These are phyloP conservation scores for Aspergillus novoparasiticus DNA, from an alignment of 2,329 filamentous ascomycete species.

Conservation along the genomic window DNA sequence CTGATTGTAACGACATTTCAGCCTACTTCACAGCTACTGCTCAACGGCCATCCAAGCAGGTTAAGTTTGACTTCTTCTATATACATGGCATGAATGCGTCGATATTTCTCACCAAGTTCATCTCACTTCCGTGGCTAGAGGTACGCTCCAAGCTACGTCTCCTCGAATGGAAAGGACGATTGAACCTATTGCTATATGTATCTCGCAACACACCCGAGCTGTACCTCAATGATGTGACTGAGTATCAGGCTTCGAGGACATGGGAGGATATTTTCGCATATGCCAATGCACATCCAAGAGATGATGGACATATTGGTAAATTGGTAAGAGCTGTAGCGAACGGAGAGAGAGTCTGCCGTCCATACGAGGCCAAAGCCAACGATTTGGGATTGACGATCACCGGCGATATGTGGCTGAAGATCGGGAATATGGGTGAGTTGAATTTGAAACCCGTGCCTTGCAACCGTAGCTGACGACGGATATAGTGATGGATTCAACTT, in stretches of 20 bases:
- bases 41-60: conserved; percentile 63
- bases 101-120: conserved; percentile 71
- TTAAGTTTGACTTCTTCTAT: conserved; percentile 81
- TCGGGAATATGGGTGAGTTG: conserved; percentile 48
- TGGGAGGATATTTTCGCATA: conserved; percentile 51
- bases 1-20: conserved; percentile 10
- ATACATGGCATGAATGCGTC: conserved; percentile 78
- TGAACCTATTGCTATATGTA: conserved; percentile 74
- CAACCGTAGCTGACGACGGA: neutral
- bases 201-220: conserved; percentile 67
- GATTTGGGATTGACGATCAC: conserved; percentile 38
- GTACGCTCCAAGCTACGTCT: conserved; percentile 65
- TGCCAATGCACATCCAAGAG: conserved; percentile 51
- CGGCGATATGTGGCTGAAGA: conserved; percentile 48
- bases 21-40: conserved; percentile 64
- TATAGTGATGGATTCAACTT: conserved; percentile 41
- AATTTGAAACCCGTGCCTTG: neutral
- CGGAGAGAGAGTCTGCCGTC: conserved; percentile 56
- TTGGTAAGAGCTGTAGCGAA: conserved; percentile 69
- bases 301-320: conserved; percentile 84
- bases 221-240: conserved; percentile 58
- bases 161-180: conserved; percentile 78
- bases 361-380: conserved; percentile 32
- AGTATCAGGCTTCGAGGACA: conserved; percentile 59
- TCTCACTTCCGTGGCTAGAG: conserved; percentile 64